Evolutionary conservation across 176 grass and related monocot species (phyloP), one percentile per base, ranked within the genome.

Genomic region (Bolboschoenus planiculmis): DNA sequence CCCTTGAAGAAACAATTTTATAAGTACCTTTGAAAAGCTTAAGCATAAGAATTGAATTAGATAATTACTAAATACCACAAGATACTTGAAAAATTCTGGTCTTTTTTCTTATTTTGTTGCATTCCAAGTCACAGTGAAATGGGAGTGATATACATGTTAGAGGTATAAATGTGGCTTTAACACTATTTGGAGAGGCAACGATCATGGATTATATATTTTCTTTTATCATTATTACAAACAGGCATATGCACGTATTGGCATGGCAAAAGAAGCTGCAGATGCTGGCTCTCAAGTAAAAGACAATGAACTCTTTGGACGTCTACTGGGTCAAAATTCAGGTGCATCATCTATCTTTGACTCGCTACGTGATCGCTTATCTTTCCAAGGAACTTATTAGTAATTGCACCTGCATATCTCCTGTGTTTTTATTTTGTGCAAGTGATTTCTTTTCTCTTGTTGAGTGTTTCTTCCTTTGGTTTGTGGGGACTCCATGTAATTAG

Each of bases 261-360:
- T 99, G 97, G 80, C 85, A n/a, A 89, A 93, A 18, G 97, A 99
- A 83, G 97, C 93, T 73, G 46, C 64, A 74, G 91, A 90, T 10
- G 93, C 91, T 85, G 96, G 92, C 56, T 95, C 88, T 78, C 91
- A 99, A 85, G 88, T 87, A 48, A 95, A 95, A 83, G 93, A 99
- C 61, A 92, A 89, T 2, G 95, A 99, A 86, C 80, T 99, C 24
- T 99, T 95, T 82, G 70, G 96, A 39, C 90, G 93, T 46, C 76
- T 95, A 35, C 39, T 98, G 53, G 92, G 88, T 48, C 96, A 95
- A 85, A 99, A 91, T 76, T 85, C 81, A 62, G 81, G 83, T 26
- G 90, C 93, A 0, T 86, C 93, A 4, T 86, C 92, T 83, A 91
- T 99, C 71, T 90, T 99, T 3, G 93, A 99, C 78, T 95, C 97